Base-by-base conservation (phyloP, 768 basidiomycete genomes). In the Asterophora lycoperdoides region DNA sequence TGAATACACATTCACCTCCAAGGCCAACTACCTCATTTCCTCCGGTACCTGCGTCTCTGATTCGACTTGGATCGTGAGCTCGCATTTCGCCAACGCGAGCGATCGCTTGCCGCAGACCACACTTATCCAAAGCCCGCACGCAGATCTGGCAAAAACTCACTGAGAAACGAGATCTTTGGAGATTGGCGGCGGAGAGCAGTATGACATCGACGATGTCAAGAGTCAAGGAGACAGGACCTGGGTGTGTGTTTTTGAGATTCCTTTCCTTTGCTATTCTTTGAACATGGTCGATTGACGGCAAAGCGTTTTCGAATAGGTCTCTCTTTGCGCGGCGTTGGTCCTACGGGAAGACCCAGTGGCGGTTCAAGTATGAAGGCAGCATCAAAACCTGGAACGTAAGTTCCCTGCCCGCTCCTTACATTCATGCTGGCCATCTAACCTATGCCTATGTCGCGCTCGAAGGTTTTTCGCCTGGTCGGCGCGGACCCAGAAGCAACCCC, bases 401-500 rank as follows among this genome's bases (percentile, higher is more conserved):
- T 32, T 9, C 30, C 30, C 3, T 32, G 8, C 30, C 13, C 8
- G 9, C 13, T 32, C 30, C 8, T 13, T 10, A 4, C 30, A 32
- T 23, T 23, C 3, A 32, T 4, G 4, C 30, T 32, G 30, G 3
- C 30, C 10, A 29, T 29, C 5, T 10, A 29, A 1, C 15, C 14
- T 17, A 3, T 2, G n/a, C 19, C 11, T 19, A 15, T 26, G 9
- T 8, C 3, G 17, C 14, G 18, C 2, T 34, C 30, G 10, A 14
- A 54, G 53, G 45, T 54, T 13, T 47, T 42, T 29, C 37, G 40
- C 6, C n/a, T 50, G 11, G 18, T 44, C 7, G 42, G 19, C 7
- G 41, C 19, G 23, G 40, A n/a, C 2, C 8, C 49, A 6, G 45
- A 54, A 23, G 32, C 26, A 14, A 32, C 18, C 0, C 32, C 53